Conservation (phyloP, 2,329 filamentous ascomycete genomes). For the Aspergillus sclerotialis region DNA sequence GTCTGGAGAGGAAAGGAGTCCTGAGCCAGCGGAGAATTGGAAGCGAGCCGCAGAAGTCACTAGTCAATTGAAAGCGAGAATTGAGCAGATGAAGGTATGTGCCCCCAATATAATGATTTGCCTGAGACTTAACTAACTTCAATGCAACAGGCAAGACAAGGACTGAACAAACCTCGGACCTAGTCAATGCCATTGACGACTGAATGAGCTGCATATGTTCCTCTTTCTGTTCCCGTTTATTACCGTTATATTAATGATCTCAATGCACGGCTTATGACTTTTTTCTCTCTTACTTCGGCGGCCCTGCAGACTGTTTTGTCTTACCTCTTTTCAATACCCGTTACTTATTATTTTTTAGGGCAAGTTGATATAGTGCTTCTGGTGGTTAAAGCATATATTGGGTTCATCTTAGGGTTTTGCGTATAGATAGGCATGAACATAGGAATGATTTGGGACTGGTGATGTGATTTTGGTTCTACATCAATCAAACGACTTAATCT, state of each 20-base stretch:
- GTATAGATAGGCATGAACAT: too few species aligned
- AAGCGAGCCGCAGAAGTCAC: slow-evolving; percentile 95
- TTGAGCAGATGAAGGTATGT: slow-evolving; percentile 89
- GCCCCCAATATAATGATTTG: background rate
- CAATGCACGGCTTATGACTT: too few species aligned
- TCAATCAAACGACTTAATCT: too few species aligned
- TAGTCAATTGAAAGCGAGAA: slow-evolving; percentile 91
- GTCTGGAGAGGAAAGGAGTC: slow-evolving; percentile 27
- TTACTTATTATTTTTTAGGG: slow-evolving; percentile 1
- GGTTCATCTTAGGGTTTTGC: background rate
- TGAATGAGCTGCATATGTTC: slow-evolving; percentile 12
- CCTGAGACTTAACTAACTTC: background rate
- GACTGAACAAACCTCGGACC: slow-evolving; percentile 30
- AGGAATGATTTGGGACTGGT: background rate
- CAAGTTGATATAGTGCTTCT: slow-evolving; percentile 2
- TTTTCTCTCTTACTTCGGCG: slow-evolving; percentile 9
- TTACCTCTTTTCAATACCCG: slow-evolving; percentile 1
- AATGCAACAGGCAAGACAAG: slow-evolving; percentile 35
- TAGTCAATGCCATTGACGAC: slow-evolving; percentile 28
- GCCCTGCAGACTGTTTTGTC: slow-evolving; percentile 4
- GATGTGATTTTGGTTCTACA: background rate
- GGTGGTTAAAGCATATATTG: slow-evolving; percentile 8
- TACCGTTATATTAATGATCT: too few species aligned
- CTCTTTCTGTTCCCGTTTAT: slow-evolving; percentile 8
- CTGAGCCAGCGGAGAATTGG: slow-evolving; percentile 79